phyloP scores from a whole-genome alignment of 768 basidiomycete species.

The Coprinopsis strossmayeri region DNA sequence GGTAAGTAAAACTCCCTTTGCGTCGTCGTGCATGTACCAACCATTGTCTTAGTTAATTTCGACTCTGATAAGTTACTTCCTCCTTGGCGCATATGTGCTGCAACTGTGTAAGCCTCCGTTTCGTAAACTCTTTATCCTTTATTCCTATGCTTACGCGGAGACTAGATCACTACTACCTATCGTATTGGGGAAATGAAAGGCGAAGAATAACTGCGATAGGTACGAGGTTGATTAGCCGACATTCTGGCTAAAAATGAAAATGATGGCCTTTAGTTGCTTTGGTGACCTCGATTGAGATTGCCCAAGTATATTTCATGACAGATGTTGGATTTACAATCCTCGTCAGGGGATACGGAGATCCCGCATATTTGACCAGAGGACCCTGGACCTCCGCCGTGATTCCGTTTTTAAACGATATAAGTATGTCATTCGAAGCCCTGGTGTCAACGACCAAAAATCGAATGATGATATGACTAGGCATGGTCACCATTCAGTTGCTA shows the following conservation, averaged over 20 bases:
- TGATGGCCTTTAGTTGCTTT: not conserved
- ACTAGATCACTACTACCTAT: not conserved
- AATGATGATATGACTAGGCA: not conserved
- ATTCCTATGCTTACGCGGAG: not conserved
- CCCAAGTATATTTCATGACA: not conserved
- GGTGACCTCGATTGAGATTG: not conserved
- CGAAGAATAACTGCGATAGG: not conserved
- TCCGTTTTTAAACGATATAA: too few species aligned
- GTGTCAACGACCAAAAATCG: not conserved
- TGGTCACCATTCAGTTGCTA: not conserved
- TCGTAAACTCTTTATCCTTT: not conserved
- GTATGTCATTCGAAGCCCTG: too few species aligned
- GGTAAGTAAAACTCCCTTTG: too few species aligned
- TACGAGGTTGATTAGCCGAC: not conserved
- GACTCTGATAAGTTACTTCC: too few species aligned
- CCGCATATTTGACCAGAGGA: too few species aligned
- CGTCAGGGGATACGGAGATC: not conserved
- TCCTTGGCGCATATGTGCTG: not conserved
- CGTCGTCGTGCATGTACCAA: too few species aligned
- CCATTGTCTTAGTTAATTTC: too few species aligned
- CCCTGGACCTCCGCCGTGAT: too few species aligned
- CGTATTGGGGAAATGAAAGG: not conserved
- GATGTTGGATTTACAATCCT: not conserved
- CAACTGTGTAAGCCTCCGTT: not conserved
- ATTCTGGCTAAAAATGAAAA: too few species aligned